Base-by-base conservation (phyloP, 2,329 filamentous ascomycete genomes). In the Aspergillus sp. region DNA sequence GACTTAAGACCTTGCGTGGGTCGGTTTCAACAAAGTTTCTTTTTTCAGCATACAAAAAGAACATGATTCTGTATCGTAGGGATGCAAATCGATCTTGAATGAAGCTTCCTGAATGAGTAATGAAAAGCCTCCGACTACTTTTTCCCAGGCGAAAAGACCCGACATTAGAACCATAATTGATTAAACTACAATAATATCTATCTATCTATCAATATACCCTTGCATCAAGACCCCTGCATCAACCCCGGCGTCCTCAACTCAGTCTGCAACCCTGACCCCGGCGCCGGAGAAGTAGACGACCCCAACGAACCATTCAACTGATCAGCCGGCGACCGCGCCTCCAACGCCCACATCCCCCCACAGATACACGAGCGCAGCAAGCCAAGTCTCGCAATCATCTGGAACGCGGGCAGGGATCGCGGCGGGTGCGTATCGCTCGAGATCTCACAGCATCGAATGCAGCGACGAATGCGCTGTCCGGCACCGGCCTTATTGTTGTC, bases 371-470 rank as follows among this genome's bases (percentile, higher is more conserved):
- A 60, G 30, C 67, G 53, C 47, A 71, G 45, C 45, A 70, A 48
- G 25, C 63, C 62, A 53, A 70, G 49, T 51, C 66, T 69, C 42
- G 60, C 59, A 47, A 69, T 60, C 64, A 71, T 62, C 22, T 62
- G 62, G 42, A 68, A 68, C 43, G 62, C 64, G 7, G 62, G 49
- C 10, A 64, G 39, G 7, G 69, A 64, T 15, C 67, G 64, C 1
- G 65, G 65, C 13, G 68, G 56, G n/a, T 60, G 60, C 20, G 78
- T 67, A 52, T 86, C 82, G 57, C 84, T 82, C 73, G 85, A 85
- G n/a, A 85, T 74, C 43, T 79, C 74, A 41, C 80, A 75, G 62
- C 84, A 87, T 35, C 84, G 72, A 17, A 79, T 78, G 58, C 79
- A 83, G 37, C 74, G 68, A 46, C 77, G 69, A 66, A 73, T 32